Conservation (phyloP, 148 eudicot genomes). For the Chenopodium berlandieri region DNA sequence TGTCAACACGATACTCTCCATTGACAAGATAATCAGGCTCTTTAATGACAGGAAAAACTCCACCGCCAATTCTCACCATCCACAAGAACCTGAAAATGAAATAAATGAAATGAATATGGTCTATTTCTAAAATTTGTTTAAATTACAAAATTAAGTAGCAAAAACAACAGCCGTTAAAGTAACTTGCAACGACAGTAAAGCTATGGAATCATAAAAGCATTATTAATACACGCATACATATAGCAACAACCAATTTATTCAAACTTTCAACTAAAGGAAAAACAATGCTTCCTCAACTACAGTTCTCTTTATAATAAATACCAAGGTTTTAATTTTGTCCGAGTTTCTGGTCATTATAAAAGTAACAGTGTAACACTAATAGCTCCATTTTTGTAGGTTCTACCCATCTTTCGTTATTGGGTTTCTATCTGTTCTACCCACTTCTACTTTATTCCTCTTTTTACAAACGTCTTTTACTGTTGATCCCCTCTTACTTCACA, state of each 20-base stretch:
- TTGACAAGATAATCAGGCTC: slow-evolving; percentile 98
- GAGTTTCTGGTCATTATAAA: too few relatives aligned
- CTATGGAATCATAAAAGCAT: background rate
- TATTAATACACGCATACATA: background rate
- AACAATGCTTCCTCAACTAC: background rate
- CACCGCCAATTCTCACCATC: slow-evolving; percentile 99
- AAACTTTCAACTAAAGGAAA: background rate
- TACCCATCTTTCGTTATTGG: too few relatives aligned
- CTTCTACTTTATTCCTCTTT: too few relatives aligned
- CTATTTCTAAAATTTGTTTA: background rate
- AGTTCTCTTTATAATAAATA: too few relatives aligned
- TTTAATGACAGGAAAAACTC: slow-evolving; percentile 94
- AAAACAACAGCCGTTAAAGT: background rate
- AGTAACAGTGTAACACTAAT: too few relatives aligned
- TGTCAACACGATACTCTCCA: slow-evolving; percentile 97
- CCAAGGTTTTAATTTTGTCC: too few relatives aligned
- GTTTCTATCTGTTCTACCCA: too few relatives aligned
- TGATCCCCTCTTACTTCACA: too few relatives aligned
- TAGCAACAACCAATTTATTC: background rate
- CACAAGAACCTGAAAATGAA: slow-evolving; percentile 67
- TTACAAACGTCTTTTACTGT: too few relatives aligned
- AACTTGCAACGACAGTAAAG: too few relatives aligned
- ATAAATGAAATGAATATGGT: background rate
- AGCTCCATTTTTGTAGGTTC: too few relatives aligned
- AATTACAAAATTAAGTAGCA: background rate